phyloP scores from a whole-genome alignment of 805 yeast species.

The Sugiyamaella lignohabitans region DNA sequence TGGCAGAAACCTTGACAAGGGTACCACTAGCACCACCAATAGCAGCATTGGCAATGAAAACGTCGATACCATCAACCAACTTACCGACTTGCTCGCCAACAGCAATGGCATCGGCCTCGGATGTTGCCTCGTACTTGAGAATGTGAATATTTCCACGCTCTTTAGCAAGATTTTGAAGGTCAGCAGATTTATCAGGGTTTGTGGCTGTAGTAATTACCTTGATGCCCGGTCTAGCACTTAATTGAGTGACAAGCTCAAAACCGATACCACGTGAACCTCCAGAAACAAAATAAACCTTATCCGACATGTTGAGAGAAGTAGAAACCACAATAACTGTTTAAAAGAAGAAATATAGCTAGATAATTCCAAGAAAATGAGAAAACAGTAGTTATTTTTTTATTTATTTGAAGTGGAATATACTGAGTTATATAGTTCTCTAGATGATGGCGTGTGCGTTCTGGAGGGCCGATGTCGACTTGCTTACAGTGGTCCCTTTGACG shows the following conservation, averaged over 20 bases:
- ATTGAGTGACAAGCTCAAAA: conserved; percentile 28
- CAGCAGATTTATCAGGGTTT: conserved; percentile 12
- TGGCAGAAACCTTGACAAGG: conserved; percentile 1
- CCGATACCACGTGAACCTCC: conserved; percentile 36
- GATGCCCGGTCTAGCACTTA: conserved; percentile 22
- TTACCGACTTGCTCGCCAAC: conserved; percentile 16
- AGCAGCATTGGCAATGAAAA: conserved; percentile 28
- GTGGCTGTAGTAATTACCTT: conserved; percentile 25
- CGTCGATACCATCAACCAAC: conserved; percentile 23
- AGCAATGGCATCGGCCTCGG: conserved; percentile 17
- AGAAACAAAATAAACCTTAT: conserved; percentile 30
- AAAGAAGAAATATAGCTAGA: no score
- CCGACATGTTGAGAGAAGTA: background rate
- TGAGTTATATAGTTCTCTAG: no score
- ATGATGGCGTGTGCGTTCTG: no score
- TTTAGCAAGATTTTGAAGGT: conserved; percentile 10
- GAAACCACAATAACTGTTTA: no score
- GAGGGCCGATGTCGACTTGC: no score
- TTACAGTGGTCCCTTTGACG: no score
- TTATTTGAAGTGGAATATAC: no score
- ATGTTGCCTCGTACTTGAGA: conserved; percentile 23
- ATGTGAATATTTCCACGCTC: conserved; percentile 21
- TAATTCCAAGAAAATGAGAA: no score
- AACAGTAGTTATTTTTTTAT: no score
- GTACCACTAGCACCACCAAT: conserved; percentile 9